These are phyloP conservation scores for Cadophora gregata DNA, from an alignment of 2,329 filamentous ascomycete genomes.

Conservation along the genomic window DNA sequence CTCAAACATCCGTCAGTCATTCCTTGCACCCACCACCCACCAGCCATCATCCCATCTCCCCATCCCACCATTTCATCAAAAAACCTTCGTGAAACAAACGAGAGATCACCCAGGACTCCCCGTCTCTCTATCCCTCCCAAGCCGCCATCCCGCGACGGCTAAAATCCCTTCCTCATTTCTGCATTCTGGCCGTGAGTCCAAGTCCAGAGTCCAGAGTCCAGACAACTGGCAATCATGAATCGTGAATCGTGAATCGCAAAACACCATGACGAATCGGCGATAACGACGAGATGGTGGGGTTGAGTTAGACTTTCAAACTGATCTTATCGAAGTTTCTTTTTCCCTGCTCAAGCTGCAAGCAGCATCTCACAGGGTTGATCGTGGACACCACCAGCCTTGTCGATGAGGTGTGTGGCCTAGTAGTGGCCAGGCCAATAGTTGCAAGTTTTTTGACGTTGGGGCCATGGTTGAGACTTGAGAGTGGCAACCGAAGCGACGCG, in stretches of 20 bases:
- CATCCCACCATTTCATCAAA: not conserved
- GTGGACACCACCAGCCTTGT: not conserved
- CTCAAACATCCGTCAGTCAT: conserved; percentile 1
- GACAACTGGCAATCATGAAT: not conserved
- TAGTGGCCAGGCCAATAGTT: not conserved
- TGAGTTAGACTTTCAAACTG: not conserved
- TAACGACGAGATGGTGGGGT: conserved; percentile 1
- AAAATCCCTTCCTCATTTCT: not conserved
- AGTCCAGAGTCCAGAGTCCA: not conserved
- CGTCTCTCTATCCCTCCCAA: not conserved
- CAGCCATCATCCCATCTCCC: not conserved
- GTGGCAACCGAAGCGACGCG: no score
- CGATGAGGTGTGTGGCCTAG: not conserved
- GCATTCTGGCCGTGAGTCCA: not conserved
- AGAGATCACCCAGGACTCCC: not conserved
- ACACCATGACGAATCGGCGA: no score
- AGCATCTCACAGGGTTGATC: conserved; percentile 5
- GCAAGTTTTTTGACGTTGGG: not conserved
- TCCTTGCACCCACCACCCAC: no score
- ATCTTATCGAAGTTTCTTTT: conserved; percentile 4
- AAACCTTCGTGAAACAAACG: conserved; percentile 4
- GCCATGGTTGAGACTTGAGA: no score
- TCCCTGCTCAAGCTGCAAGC: not conserved
- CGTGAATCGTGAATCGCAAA: no score
- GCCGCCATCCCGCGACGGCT: conserved; percentile 5